Evolutionary conservation across 495 filamentous ascomycete genomes (phyloP).

Genomic region (Parathielavia appendiculata): DNA sequence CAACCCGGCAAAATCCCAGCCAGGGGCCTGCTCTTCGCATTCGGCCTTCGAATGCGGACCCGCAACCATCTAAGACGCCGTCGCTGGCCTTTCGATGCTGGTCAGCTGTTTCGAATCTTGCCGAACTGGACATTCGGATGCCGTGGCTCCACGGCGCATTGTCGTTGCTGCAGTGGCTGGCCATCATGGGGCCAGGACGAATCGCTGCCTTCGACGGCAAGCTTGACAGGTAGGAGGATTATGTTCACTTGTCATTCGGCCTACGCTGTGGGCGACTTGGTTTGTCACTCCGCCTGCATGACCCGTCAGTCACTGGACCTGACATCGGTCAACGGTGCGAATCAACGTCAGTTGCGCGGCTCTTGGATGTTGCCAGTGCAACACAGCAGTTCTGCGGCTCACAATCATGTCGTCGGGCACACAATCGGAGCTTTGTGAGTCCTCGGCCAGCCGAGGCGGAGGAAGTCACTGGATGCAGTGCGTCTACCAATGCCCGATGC

Average conservation of each 20-base stretch:
- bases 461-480: slow-evolving; percentile 21
- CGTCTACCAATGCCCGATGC: slow-evolving; percentile 28
- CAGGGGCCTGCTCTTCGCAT: slow-evolving; percentile 7
- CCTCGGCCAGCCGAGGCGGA: neutral
- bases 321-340: slow-evolving; percentile 20
- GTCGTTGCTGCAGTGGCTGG: slow-evolving; percentile 65
- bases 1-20: slow-evolving; percentile 18
- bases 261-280: slow-evolving; percentile 13
- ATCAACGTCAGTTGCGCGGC: slow-evolving; percentile 22
- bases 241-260: slow-evolving; percentile 24
- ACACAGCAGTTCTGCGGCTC: slow-evolving; percentile 23
- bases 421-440: slow-evolving; percentile 4
- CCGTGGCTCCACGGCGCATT: slow-evolving; percentile 74
- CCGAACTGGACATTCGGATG: slow-evolving; percentile 72
- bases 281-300: slow-evolving; percentile 42
- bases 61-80: slow-evolving; percentile 53
- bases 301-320: slow-evolving; percentile 38
- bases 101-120: slow-evolving; percentile 61
- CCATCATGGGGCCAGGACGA: slow-evolving; percentile 64
- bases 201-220: slow-evolving; percentile 68
- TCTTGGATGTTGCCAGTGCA: slow-evolving; percentile 31
- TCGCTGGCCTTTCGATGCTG: slow-evolving; percentile 69
- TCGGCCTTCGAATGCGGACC: slow-evolving; percentile 9
- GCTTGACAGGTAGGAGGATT: slow-evolving; percentile 76
- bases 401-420: slow-evolving; percentile 2